Percentiles rank a stretch among this genome's conserved stretches.
phyloP scores from a whole-genome alignment of 257 asterid species.

The Galeopsis tetrahit region DNA sequence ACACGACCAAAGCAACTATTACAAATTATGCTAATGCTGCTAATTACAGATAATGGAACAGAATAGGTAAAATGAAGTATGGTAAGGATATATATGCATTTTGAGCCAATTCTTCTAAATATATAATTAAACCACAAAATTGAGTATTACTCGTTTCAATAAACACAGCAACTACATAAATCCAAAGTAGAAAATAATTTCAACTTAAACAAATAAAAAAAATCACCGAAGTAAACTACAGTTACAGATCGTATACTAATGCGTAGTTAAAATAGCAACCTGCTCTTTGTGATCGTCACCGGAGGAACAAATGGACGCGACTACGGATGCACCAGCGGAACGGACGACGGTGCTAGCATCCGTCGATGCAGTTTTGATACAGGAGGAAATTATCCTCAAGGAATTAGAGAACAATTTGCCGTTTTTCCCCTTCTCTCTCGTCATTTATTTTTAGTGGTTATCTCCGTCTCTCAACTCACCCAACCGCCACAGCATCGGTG shows the following conservation, averaged over 20 bases:
- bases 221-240: neutral
- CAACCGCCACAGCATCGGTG: constrained; percentile 44
- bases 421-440: constrained; percentile 60
- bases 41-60: neutral
- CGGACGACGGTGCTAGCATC: constrained; percentile 81
- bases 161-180: neutral
- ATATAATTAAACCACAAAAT: neutral
- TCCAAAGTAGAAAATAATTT: neutral
- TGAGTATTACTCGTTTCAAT: neutral
- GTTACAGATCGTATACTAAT: neutral
- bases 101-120: too few species aligned
- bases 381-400: constrained; percentile 67
- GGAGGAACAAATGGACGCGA: constrained; percentile 62
- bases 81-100: too few species aligned
- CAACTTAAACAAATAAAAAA: neutral
- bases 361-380: constrained; percentile 71
- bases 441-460: constrained; percentile 41
- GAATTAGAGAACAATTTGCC: constrained; percentile 68
- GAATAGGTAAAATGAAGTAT: neutral
- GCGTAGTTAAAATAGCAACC: constrained; percentile 40
- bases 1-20: neutral
- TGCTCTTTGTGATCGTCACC: constrained; percentile 74
- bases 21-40: neutral
- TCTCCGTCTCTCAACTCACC: constrained; percentile 16
- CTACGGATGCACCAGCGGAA: constrained; percentile 69